Percentiles rank a stretch among this genome's conserved stretches.
These are phyloP conservation scores for Thermoascus crustaceus DNA, from an alignment of 2,329 filamentous ascomycete genomes.

Conservation along the genomic window DNA sequence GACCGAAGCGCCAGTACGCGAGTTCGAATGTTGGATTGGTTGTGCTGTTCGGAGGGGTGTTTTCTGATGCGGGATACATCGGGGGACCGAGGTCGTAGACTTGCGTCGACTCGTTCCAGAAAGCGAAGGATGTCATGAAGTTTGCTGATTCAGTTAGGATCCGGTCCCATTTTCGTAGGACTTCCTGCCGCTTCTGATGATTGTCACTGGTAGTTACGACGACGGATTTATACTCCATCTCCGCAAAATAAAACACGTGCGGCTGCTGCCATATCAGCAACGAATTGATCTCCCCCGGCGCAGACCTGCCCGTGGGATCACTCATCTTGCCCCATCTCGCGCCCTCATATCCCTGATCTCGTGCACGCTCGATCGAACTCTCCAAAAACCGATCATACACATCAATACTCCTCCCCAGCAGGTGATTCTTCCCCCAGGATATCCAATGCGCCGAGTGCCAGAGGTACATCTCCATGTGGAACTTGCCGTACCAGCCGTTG, in stretches of 20 bases:
- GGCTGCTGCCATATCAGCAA: slow-evolving; percentile 57
- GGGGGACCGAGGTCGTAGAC: slow-evolving; percentile 48
- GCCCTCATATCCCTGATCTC: slow-evolving; percentile 31
- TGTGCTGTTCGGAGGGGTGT: slow-evolving; percentile 50
- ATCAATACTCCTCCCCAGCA: slow-evolving; percentile 41
- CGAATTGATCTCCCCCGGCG: slow-evolving; percentile 54
- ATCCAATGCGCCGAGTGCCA: slow-evolving; percentile 48
- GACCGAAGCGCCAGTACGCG: slow-evolving; percentile 55
- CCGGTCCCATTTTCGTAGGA: slow-evolving; percentile 46
- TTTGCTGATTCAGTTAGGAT: slow-evolving; percentile 47
- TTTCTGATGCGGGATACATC: slow-evolving; percentile 48
- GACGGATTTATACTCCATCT: slow-evolving; percentile 45
- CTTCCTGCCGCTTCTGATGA: slow-evolving; percentile 19
- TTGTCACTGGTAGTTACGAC: slow-evolving; percentile 26
- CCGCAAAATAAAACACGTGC: slow-evolving; percentile 53
- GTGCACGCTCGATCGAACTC: slow-evolving; percentile 27
- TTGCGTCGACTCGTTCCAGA: slow-evolving; percentile 43
- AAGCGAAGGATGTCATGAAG: slow-evolving; percentile 54
- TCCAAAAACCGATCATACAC: slow-evolving; percentile 43
- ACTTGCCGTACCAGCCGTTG: slow-evolving; percentile 51
- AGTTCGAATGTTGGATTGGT: slow-evolving; percentile 53
- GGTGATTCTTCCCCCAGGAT: slow-evolving; percentile 41
- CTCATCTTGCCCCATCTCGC: slow-evolving; percentile 51
- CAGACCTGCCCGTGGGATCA: slow-evolving; percentile 47
- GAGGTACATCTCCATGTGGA: slow-evolving; percentile 48